Evolutionary conservation across 2,329 filamentous ascomycete species (phyloP), one percentile per base, ranked within the genome.

Genomic region (Davidsoniella virescens): DNA sequence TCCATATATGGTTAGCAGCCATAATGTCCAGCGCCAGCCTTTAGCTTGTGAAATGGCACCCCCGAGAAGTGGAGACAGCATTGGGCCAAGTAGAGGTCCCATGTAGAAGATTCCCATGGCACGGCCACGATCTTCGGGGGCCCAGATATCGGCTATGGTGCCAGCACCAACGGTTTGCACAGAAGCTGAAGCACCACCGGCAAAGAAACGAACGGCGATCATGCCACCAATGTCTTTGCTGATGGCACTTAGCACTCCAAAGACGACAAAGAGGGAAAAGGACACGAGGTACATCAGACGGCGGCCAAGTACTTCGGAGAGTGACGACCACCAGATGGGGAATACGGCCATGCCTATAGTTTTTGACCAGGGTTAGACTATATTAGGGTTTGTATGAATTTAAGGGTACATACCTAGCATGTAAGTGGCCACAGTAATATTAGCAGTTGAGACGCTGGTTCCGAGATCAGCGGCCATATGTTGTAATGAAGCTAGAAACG

Each of bases 41-140:
- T 82, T 79, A 5, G 63, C 69, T 56, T 85, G 66, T 7, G 81
- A 71, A n/a, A 93, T 64, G 0, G 72, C 76, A 41, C 85, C 86
- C 48, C 85, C 86, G 29, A 92, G 69, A 48, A 92, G 82, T 2
- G 86, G 86, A 0, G 82, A 78, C 5, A 90, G 62, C 12, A 92
- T 64, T 0, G 86, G 86, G 0, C 84, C 85, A 45, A 79, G 73
- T 7, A 92, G 64, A 0, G 86, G 85, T 0, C 86, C 86, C 0
- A 92, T 70, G 57, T 88, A 92, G 63, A 90, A 92, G 39, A 84
- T 66, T 38, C 82, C 77, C 84, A 92, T 92, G n/a, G 85, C 85
- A 14, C 68, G 69, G 2, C 86, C 86, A 46, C 86, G 70, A 61
- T 90, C 80, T 45, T 68, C 71, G 0, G 78, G 64, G 55, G 86